These are phyloP conservation scores for Globisporangium polare DNA, from an alignment of 352 stramenopile genomes.

Conservation along the genomic window DNA sequence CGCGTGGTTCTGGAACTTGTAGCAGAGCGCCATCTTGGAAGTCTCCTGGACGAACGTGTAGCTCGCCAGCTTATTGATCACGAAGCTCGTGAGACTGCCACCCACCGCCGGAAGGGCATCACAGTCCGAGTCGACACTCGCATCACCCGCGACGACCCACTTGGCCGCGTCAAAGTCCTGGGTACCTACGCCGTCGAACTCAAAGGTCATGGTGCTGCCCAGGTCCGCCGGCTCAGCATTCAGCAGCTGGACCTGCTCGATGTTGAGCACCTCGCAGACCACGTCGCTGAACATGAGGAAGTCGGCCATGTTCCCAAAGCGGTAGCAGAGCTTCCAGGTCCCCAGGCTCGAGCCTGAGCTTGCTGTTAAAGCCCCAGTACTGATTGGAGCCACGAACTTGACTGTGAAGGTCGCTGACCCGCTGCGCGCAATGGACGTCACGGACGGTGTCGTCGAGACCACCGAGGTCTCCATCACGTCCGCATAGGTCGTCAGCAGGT, in stretches of 20 bases:
- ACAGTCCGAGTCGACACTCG: constrained; percentile 34
- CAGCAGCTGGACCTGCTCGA: constrained; percentile 38
- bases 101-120: constrained; percentile 31
- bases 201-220: constrained; percentile 48
- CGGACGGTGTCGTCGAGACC: constrained; percentile 21
- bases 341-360: constrained; percentile 21
- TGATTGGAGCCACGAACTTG: constrained; percentile 32
- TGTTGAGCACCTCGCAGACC: constrained; percentile 49
- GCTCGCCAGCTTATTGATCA: constrained; percentile 35
- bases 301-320: constrained; percentile 43
- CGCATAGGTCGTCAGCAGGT: constrained; percentile 26
- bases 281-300: constrained; percentile 68
- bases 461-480: constrained; percentile 41
- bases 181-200: constrained; percentile 48
- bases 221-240: constrained; percentile 23
- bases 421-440: constrained; percentile 27
- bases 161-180: constrained; percentile 64
- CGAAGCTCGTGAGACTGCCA: constrained; percentile 26
- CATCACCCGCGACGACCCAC: constrained; percentile 33
- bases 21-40: constrained; percentile 44
- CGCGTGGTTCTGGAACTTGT: constrained; percentile 45
- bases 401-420: constrained; percentile 32
- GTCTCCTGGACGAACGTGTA: constrained; percentile 45
- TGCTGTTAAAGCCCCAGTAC: not conserved
- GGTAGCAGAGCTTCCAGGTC: constrained; percentile 71